These are phyloP conservation scores for Phytophthora uliginosa DNA, from an alignment of 352 stramenopile genomes.

Conservation along the genomic window DNA sequence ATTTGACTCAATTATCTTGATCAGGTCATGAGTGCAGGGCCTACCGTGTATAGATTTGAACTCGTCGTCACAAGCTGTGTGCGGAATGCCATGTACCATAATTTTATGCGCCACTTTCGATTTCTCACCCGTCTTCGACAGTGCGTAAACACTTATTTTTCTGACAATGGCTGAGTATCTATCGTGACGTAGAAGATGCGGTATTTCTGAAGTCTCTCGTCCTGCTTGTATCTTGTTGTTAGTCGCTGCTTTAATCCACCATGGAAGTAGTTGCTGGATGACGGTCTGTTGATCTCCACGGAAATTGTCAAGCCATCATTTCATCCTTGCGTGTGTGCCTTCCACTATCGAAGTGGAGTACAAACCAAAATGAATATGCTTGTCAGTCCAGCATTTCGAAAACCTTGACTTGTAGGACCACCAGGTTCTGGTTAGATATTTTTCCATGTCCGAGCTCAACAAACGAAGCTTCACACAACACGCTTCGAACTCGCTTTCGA, in stretches of 20 bases:
- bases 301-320: constrained; percentile 5
- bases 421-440: background rate
- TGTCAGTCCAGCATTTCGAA: constrained; percentile 1
- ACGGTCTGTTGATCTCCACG: constrained; percentile 1
- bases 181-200: background rate
- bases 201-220: background rate
- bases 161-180: background rate
- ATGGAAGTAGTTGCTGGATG: constrained; percentile 10
- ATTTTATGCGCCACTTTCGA: constrained; percentile 2
- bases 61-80: background rate
- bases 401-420: constrained; percentile 8
- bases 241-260: constrained; percentile 1
- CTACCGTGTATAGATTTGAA: background rate
- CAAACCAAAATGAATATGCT: constrained; percentile 2
- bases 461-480: background rate
- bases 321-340: constrained; percentile 13
- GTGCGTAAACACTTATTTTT: background rate
- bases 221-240: background rate
- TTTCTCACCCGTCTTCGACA: background rate
- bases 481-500: background rate
- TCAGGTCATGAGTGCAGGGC: too few relatives aligned
- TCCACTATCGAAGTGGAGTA: background rate
- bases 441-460: too few relatives aligned
- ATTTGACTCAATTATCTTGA: too few relatives aligned
- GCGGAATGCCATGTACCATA: background rate